Evolutionary conservation across 345 rosid species (phyloP), one percentile per base, ranked within the genome.

Genomic region (Fremontodendron californicum): DNA sequence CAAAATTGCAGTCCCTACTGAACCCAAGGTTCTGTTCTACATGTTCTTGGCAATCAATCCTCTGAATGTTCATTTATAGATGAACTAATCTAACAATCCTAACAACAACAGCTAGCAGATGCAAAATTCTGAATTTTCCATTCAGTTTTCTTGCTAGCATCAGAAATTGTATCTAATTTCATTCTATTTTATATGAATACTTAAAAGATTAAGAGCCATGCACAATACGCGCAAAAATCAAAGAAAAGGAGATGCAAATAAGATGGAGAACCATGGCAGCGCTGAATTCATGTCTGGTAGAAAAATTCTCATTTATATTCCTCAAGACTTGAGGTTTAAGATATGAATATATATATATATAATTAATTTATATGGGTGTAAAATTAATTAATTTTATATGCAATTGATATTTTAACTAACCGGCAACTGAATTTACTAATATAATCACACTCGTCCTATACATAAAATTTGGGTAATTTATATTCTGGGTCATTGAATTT

Each of bases 261-360:
- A n/a, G n/a, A n/a, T n/a, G n/a, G n/a, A 73, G 62, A 65, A 64
- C 35, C 60, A 71, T 61, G 21, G 74, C 4, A 62, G 72, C 21
- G 72, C 25, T 79, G 88, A 84, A 80, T 80, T 87, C 85, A 78
- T 61, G 64, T 10, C 54, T 55, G 68, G 71, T 60, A 60, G 51
- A 63, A 72, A 84, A 77, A 77, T 82, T 80, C 78, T 49, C 72
- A 69, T 79, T 45, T 70, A 78, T 85, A 90, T 90, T 88, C 87
- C 84, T 21, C 55, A 31, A 83, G 84, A 74, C 95, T 90, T 94
- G 83, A 73, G 79, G 85, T 79, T 37, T 65, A 92, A 89, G 89
- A 74, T 65, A 71, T n/a, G 77, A 80, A 79, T 84, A 85, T 58
- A 78, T 75, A 81, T 62, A 79, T 74, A 40, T 63, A 10, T 33